Evolutionary conservation across 768 basidiomycete species (phyloP).

Genomic region (Pisolithus sp.): DNA sequence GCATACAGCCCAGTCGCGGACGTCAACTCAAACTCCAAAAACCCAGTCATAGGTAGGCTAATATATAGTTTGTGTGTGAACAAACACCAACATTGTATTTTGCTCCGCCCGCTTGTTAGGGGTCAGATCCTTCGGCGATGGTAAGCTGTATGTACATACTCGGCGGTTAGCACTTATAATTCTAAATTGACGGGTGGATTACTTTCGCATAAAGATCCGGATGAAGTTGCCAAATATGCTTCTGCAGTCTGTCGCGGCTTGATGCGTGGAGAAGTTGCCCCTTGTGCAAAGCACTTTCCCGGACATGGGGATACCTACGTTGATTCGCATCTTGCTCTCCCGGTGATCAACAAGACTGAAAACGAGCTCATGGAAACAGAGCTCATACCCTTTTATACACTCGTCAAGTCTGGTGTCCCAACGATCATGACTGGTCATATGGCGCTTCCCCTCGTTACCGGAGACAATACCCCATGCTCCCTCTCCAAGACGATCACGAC

Average conservation of each 20-base stretch:
- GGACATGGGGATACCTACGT: conserved; percentile 70
- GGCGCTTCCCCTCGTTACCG: conserved; percentile 52
- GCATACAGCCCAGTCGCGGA: conserved; percentile 66
- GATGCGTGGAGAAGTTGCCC: conserved; percentile 43
- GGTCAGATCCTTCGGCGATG: conserved; percentile 65
- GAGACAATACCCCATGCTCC: conserved; percentile 47
- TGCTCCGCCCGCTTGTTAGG: conserved; percentile 29
- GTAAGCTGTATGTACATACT: conserved; percentile 26
- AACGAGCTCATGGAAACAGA: conserved; percentile 40
- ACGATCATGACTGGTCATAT: conserved; percentile 74
- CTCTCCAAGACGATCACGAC: conserved; percentile 49
- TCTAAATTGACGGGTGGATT: not conserved
- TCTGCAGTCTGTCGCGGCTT: conserved; percentile 45
- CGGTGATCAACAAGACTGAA: conserved; percentile 48
- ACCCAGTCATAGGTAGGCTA: conserved; percentile 62
- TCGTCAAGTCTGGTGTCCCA: conserved; percentile 38
- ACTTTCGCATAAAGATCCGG: conserved; percentile 38
- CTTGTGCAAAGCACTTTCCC: conserved; percentile 66
- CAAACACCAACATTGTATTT: not conserved
- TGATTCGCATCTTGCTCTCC: conserved; percentile 65
- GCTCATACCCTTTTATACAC: conserved; percentile 50
- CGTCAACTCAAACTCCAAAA: conserved; percentile 61
- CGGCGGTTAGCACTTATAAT: not conserved
- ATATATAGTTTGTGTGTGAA: not conserved
- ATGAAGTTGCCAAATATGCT: conserved; percentile 43